Conservation (phyloP, 2,329 filamentous ascomycete species). For the Aspergillus aculeatus region DNA sequence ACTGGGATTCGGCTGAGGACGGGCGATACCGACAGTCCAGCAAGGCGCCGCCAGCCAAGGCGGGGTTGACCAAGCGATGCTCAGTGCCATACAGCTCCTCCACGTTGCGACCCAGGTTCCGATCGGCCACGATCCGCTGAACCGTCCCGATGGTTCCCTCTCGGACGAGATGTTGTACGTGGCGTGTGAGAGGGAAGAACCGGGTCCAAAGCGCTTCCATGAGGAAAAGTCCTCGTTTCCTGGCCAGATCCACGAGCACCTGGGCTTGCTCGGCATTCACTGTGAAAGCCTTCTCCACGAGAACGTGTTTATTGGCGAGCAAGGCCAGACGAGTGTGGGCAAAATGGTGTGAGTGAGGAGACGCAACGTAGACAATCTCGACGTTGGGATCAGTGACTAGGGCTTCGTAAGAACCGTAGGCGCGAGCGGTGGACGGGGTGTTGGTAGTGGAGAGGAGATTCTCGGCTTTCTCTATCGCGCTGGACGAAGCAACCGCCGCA, state of each 20-base stretch:
- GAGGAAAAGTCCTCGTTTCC: slow-evolving; percentile 66
- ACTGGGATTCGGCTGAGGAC: background rate
- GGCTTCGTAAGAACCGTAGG: slow-evolving; percentile 73
- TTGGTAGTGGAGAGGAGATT: background rate
- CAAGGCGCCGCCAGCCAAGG: slow-evolving; percentile 73
- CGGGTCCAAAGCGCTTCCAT: slow-evolving; percentile 84
- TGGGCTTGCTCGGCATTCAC: slow-evolving; percentile 70
- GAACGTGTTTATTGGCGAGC: slow-evolving; percentile 73
- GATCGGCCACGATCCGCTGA: slow-evolving; percentile 51
- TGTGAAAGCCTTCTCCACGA: slow-evolving; percentile 82
- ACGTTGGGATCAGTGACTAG: slow-evolving; percentile 70
- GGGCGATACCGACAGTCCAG: slow-evolving; percentile 52
- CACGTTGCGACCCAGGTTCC: slow-evolving; percentile 21
- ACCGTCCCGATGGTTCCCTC: slow-evolving; percentile 48
- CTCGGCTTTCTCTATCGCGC: background rate
- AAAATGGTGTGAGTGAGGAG: slow-evolving; percentile 82
- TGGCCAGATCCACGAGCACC: slow-evolving; percentile 65
- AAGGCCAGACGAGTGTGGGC: slow-evolving; percentile 78
- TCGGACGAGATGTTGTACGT: slow-evolving; percentile 60
- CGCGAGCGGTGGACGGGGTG: background rate
- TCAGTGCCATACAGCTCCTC: background rate
- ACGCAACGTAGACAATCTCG: slow-evolving; percentile 79
- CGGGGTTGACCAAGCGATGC: slow-evolving; percentile 68
- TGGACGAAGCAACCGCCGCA: no score
- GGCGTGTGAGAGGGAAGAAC: slow-evolving; percentile 74